Percentiles rank a stretch among this genome's conserved stretches.
These are phyloP conservation scores for Agrocybe chaxingu DNA, from an alignment of 768 basidiomycete species.

Conservation along the genomic window DNA sequence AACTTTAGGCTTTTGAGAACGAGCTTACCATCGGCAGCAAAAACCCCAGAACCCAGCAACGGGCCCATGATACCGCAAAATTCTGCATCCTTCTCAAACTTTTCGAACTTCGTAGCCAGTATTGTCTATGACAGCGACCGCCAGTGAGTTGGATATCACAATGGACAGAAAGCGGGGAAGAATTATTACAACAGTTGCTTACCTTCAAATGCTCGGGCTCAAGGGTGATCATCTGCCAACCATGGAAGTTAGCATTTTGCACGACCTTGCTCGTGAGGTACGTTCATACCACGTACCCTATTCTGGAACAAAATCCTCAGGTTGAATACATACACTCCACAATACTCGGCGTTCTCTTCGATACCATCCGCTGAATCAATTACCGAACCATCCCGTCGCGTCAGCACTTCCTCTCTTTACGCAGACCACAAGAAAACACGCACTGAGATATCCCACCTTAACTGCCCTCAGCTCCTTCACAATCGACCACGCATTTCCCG, in stretches of 20 bases:
- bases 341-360: not conserved
- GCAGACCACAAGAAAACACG: conserved; percentile 20
- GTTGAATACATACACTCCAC: conserved; percentile 17
- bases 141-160: too few species aligned
- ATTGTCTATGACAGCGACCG: conserved; percentile 4
- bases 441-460: conserved; percentile 31
- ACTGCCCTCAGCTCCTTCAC: conserved; percentile 13
- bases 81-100: not conserved
- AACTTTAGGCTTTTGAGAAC: too few species aligned
- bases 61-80: too few species aligned
- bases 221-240: conserved; percentile 15
- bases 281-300: conserved; percentile 15
- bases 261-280: conserved; percentile 37
- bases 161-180: not conserved
- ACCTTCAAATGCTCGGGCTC: conserved; percentile 18
- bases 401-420: conserved; percentile 5
- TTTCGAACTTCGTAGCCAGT: conserved; percentile 15
- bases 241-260: not conserved
- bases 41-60: too few species aligned
- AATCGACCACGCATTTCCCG: conserved; percentile 15
- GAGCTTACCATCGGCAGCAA: too few species aligned
- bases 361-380: too few species aligned
- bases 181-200: not conserved
- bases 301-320: conserved; percentile 20
- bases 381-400: too few species aligned